These are phyloP conservation scores for Botrytis porri DNA, from an alignment of 2,329 filamentous ascomycete species.

Conservation along the genomic window DNA sequence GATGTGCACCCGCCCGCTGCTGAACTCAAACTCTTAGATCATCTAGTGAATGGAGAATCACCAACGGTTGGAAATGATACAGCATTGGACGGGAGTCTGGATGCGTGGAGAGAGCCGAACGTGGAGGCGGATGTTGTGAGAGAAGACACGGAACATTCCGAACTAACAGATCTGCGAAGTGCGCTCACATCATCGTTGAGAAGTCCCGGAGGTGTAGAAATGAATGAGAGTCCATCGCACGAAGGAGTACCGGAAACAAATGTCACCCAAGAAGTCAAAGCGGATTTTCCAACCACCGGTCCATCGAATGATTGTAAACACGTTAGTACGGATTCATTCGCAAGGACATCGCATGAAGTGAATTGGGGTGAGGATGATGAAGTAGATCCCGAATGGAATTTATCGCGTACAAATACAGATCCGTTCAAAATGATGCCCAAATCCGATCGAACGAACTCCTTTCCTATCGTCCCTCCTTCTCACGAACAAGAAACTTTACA, in stretches of 20 bases:
- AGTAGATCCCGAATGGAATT: constrained; percentile 50
- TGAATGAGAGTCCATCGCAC: constrained; percentile 31
- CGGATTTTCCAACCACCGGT: constrained; percentile 29
- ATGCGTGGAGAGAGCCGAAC: neutral
- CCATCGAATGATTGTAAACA: constrained; percentile 49
- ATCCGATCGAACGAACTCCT: constrained; percentile 60
- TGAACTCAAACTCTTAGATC: neutral
- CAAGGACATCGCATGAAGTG: constrained; percentile 60
- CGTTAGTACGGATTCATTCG: constrained; percentile 60
- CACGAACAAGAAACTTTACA: constrained; percentile 35
- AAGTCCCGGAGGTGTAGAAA: constrained; percentile 32
- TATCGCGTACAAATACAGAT: constrained; percentile 52
- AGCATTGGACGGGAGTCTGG: neutral
- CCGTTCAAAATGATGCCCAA: constrained; percentile 59
- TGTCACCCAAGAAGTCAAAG: constrained; percentile 23
- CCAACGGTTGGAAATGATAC: neutral
- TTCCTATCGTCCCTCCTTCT: constrained; percentile 53
- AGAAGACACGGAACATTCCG: constrained; percentile 26
- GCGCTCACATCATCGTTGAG: constrained; percentile 33
- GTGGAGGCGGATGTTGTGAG: neutral
- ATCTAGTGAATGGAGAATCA: neutral
- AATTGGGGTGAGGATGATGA: constrained; percentile 59
- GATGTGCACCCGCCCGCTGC: constrained; percentile 9
- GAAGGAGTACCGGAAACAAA: constrained; percentile 21
- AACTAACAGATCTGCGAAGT: constrained; percentile 30